Evolutionary conservation across 371 early-diverging fungal species (phyloP).

Genomic region (Coemansia linderi): DNA sequence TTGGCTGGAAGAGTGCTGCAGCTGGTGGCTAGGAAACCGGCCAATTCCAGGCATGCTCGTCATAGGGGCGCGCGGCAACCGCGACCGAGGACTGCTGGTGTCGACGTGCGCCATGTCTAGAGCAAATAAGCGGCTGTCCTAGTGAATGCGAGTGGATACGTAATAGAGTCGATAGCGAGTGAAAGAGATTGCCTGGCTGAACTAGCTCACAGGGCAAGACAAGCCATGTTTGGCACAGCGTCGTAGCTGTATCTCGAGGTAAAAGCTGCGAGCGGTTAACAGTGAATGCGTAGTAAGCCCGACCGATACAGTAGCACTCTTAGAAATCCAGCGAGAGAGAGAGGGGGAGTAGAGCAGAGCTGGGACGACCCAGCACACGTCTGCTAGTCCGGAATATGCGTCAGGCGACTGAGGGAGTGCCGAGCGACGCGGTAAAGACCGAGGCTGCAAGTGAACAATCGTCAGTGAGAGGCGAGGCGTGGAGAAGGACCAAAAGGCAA

Average conservation of each 20-base stretch:
- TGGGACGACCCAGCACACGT: not conserved
- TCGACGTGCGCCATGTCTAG: slow-evolving; percentile 39
- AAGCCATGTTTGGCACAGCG: slow-evolving; percentile 1
- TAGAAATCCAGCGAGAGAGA: not conserved
- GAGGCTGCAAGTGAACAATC: slow-evolving; percentile 3
- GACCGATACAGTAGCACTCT: not conserved
- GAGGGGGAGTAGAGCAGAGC: not conserved
- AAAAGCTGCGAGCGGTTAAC: not conserved
- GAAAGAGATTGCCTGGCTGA: not conserved
- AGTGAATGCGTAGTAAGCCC: not conserved
- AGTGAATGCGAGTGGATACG: not conserved
- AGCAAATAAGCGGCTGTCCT: not conserved
- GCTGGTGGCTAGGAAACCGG: slow-evolving; percentile 28
- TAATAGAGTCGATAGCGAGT: not conserved
- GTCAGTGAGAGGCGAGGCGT: slow-evolving; percentile 4
- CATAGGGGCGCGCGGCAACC: slow-evolving; percentile 34
- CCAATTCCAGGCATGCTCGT: slow-evolving; percentile 12
- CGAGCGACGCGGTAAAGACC: slow-evolving; percentile 5
- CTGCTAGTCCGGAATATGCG: not conserved
- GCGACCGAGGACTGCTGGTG: slow-evolving; percentile 23
- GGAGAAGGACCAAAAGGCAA: not conserved
- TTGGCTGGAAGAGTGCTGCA: slow-evolving; percentile 7
- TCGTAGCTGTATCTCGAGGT: not conserved
- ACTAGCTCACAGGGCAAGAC: not conserved
- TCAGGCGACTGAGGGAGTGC: not conserved